Conservation (phyloP, 331 rosid species). For the Acacia pycnantha region DNA sequence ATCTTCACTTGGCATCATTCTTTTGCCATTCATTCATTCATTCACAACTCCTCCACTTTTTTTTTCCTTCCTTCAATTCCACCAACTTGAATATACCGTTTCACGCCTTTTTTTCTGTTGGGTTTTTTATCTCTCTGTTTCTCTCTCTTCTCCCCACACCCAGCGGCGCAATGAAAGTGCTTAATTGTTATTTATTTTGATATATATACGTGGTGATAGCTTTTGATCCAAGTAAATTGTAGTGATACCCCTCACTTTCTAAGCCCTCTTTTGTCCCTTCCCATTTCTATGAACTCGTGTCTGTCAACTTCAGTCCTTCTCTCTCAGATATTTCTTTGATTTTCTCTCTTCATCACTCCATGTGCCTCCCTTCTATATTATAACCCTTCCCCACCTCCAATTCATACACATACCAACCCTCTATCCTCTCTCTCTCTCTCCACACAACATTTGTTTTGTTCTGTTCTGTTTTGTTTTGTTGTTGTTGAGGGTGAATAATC, state of each 20-base stretch:
- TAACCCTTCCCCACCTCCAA: conserved; percentile 26
- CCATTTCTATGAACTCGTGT: conserved; percentile 74
- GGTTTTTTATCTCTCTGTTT: not conserved
- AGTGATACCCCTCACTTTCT: conserved; percentile 64
- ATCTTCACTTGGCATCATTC: conserved; percentile 29
- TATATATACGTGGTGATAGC: conserved; percentile 38
- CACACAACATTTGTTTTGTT: conserved; percentile 11
- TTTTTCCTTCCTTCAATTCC: not conserved
- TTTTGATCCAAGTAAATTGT: conserved; percentile 58
- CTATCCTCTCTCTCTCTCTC: not conserved
- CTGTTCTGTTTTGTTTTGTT: conserved; percentile 27
- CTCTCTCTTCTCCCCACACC: conserved; percentile 14
- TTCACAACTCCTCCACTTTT: conserved; percentile 22
- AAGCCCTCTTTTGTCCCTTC: conserved; percentile 91
- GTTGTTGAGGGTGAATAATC: conserved; percentile 17
- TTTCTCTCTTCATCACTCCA: conserved; percentile 59
- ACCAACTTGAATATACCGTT: conserved; percentile 31
- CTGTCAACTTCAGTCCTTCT: conserved; percentile 93
- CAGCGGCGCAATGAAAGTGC: conserved; percentile 17
- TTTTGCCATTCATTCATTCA: conserved; percentile 66
- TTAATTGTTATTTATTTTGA: conserved; percentile 23
- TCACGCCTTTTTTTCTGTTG: conserved; percentile 4
- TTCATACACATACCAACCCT: conserved; percentile 26
- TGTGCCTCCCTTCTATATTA: conserved; percentile 39
- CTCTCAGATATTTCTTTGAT: conserved; percentile 77